Conservation (phyloP, 1,284 basidiomycete genomes). For the Violaceomyces palustris region DNA sequence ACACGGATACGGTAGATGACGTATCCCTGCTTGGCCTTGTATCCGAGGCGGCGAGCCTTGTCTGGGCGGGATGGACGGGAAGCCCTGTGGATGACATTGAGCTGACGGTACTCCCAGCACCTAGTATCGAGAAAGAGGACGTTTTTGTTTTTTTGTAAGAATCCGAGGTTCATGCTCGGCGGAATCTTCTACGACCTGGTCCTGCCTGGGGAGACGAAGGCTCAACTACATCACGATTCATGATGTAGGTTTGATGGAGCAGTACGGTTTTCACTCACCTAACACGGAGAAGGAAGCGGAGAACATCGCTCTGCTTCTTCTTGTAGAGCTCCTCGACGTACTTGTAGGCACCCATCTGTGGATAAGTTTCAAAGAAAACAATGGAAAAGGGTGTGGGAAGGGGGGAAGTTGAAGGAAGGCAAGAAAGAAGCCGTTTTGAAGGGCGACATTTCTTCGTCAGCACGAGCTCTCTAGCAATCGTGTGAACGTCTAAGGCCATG, state of each 20-base stretch:
- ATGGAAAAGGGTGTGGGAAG: conserved; percentile 3
- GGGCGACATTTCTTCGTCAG: conserved; percentile 7
- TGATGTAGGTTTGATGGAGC: conserved; percentile 17
- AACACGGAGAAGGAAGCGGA: conserved; percentile 96
- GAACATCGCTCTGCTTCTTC: conserved; percentile 86
- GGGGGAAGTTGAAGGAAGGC: background rate
- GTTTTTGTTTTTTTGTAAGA: no score
- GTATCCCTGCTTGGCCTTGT: conserved; percentile 99
- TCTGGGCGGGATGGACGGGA: conserved; percentile 96
- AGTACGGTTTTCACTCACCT: conserved; percentile 65
- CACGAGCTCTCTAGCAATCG: conserved; percentile 39
- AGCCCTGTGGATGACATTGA: conserved; percentile 96
- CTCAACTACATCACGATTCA: no score
- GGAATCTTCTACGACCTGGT: no score
- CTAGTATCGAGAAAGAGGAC: conserved; percentile 55
- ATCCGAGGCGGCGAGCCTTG: conserved; percentile 96
- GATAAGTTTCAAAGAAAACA: no score
- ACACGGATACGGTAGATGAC: conserved; percentile 97
- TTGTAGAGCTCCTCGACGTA: conserved; percentile 82
- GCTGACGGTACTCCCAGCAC: conserved; percentile 87
- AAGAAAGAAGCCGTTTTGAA: background rate
- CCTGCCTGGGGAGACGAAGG: no score
- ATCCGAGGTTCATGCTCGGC: no score
- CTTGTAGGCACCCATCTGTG: conserved; percentile 71
- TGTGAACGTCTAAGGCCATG: no score